These are phyloP conservation scores for Pyrrhoderma noxium DNA, from an alignment of 1,284 basidiomycete genomes.

Conservation along the genomic window DNA sequence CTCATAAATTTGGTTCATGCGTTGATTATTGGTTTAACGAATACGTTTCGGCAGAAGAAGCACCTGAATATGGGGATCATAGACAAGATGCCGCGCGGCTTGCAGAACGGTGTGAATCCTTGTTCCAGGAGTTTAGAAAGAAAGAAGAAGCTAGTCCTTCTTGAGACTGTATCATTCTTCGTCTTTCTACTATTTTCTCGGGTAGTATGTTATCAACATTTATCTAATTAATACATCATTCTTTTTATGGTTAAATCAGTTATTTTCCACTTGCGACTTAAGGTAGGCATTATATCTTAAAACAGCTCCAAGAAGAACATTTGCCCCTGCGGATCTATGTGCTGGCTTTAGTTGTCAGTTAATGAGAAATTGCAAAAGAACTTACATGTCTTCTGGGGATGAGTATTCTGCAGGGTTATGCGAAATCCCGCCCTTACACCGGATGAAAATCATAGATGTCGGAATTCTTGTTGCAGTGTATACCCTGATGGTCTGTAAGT, in stretches of 20 bases:
- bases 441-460: constrained; percentile 25
- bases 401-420: constrained; percentile 23
- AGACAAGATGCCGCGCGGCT: constrained; percentile 39
- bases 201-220: neutral
- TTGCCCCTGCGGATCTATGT: constrained; percentile 12
- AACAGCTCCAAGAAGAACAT: constrained; percentile 14
- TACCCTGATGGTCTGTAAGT: constrained; percentile 15
- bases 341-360: too few species aligned
- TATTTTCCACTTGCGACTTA: neutral
- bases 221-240: neutral
- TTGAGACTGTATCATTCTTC: neutral
- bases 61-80: constrained; percentile 46
- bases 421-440: constrained; percentile 23
- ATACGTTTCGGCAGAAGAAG: constrained; percentile 39
- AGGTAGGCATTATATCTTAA: constrained; percentile 13
- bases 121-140: constrained; percentile 32
- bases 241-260: neutral
- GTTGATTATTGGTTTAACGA: constrained; percentile 49
- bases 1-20: constrained; percentile 47
- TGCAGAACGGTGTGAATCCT: constrained; percentile 47
- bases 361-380: neutral
- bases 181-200: neutral
- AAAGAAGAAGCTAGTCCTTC: neutral
- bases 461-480: constrained; percentile 20
- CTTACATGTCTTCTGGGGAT: constrained; percentile 21